phyloP scores from a whole-genome alignment of 352 stramenopile species.

The Phytophthora sojae region DNA sequence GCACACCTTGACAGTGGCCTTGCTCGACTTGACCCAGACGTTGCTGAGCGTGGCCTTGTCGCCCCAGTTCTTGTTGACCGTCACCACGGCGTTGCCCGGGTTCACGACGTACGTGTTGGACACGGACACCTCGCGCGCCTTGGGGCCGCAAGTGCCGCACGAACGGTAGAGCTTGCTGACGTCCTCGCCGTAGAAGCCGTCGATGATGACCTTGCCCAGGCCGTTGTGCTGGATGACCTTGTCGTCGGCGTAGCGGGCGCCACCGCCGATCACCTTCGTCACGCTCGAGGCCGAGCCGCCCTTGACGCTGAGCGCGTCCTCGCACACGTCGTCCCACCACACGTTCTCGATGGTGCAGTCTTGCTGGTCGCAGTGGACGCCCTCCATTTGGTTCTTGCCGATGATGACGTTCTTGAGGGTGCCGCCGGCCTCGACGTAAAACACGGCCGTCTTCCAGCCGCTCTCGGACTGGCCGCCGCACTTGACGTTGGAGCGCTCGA shows the following conservation, averaged over 20 bases:
- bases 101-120: conserved; percentile 23
- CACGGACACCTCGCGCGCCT: conserved; percentile 31
- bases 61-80: conserved; percentile 24
- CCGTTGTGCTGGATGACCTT: conserved; percentile 32
- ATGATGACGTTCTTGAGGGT: conserved; percentile 1
- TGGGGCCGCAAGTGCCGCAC: not conserved
- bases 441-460: conserved; percentile 3
- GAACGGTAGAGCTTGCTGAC: conserved; percentile 6
- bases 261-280: conserved; percentile 33
- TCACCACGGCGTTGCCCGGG: conserved; percentile 19
- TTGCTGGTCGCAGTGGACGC: conserved; percentile 1
- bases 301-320: conserved; percentile 33
- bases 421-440: conserved; percentile 14
- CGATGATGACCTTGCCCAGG: conserved; percentile 3
- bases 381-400: conserved; percentile 5
- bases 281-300: conserved; percentile 22
- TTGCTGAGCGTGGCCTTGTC: conserved; percentile 23
- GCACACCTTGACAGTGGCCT: too few species aligned
- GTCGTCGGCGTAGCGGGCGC: conserved; percentile 43
- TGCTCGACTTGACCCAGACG: conserved; percentile 19
- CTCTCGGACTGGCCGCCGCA: conserved; percentile 10
- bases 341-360: conserved; percentile 1
- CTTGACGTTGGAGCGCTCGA: conserved; percentile 13
- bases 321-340: conserved; percentile 23
- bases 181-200: conserved; percentile 5